These are phyloP conservation scores for Penicillium sp. DNA, from an alignment of 2,329 filamentous ascomycete species.

Conservation along the genomic window DNA sequence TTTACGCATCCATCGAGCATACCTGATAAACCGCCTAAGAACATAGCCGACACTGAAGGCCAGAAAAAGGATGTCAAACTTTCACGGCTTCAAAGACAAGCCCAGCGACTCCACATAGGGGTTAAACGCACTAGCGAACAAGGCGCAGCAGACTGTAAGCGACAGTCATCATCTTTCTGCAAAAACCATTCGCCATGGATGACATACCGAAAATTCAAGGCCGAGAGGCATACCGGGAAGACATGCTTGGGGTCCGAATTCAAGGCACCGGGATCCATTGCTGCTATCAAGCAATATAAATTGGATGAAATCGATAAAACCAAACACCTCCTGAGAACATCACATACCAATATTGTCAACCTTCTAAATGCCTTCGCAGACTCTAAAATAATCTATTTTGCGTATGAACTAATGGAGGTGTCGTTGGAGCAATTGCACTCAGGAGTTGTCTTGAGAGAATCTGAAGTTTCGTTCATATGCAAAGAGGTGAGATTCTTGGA, in stretches of 20 bases:
- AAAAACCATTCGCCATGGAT: constrained; percentile 4
- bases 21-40: not conserved
- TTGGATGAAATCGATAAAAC: constrained; percentile 5
- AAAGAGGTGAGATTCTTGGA: constrained; percentile 4
- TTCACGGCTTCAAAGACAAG: not conserved
- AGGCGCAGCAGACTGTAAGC: not conserved
- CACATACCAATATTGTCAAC: constrained; percentile 3
- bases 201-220: constrained; percentile 2
- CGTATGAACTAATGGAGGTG: constrained; percentile 3
- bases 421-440: constrained; percentile 5
- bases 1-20: not conserved
- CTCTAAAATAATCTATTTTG: constrained; percentile 6
- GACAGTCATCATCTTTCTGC: constrained; percentile 1
- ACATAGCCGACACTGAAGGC: not conserved
- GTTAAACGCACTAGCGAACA: not conserved
- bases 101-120: not conserved
- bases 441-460: constrained; percentile 2
- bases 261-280: constrained; percentile 1
- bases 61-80: not conserved
- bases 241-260: constrained; percentile 2
- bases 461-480: constrained; percentile 6
- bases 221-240: constrained; percentile 1
- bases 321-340: constrained; percentile 1
- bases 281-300: constrained; percentile 6
- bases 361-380: constrained; percentile 2